These are phyloP conservation scores for Erucastrum elatum DNA, from an alignment of 345 rosid species.

Conservation along the genomic window DNA sequence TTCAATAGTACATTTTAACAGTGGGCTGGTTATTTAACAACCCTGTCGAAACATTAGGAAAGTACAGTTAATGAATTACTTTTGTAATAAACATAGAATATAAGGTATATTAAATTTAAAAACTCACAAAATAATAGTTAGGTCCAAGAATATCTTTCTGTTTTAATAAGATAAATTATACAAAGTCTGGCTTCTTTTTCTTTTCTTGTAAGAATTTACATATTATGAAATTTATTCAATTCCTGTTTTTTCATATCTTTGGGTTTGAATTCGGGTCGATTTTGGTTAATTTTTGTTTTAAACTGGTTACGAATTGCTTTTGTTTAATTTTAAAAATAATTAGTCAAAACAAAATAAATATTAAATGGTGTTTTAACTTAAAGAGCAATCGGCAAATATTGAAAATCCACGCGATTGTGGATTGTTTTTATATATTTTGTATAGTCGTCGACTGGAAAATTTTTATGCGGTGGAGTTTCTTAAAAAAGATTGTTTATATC, in stretches of 20 bases:
- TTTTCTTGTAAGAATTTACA: not conserved
- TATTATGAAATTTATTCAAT: not conserved
- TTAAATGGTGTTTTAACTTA: not conserved
- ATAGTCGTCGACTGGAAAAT: not conserved
- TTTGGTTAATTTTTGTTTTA: not conserved
- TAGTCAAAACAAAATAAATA: no score
- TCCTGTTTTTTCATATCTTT: not conserved
- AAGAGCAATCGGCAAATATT: not conserved
- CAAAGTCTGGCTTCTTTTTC: not conserved
- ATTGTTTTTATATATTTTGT: not conserved
- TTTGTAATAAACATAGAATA: no score
- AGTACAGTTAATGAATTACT: no score
- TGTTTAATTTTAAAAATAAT: not conserved
- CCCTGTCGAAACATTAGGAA: no score
- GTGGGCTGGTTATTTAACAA: no score
- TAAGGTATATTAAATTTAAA: no score
- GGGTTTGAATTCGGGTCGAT: not conserved
- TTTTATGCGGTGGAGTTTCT: not conserved
- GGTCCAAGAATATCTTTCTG: no score
- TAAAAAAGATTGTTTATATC: not conserved
- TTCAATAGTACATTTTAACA: no score
- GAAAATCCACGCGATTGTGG: not conserved
- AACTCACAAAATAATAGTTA: no score
- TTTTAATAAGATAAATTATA: not conserved
- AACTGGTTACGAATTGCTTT: not conserved